Evolutionary conservation across 2,329 filamentous ascomycete species (phyloP), one percentile per base, ranked within the genome.

Genomic region (Fusarium protoensiforme): DNA sequence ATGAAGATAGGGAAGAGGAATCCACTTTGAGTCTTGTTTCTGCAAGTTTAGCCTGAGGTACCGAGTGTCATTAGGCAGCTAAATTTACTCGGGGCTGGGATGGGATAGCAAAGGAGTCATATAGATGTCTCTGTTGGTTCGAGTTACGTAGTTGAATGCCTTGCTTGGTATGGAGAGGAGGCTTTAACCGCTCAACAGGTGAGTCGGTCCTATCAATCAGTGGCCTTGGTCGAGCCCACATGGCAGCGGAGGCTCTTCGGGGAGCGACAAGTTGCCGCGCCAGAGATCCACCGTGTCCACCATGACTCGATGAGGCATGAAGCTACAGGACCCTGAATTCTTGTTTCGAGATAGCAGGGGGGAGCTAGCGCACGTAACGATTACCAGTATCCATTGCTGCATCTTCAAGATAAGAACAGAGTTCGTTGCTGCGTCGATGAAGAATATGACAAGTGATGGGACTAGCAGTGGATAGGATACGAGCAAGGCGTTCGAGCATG

Each of bases 171-270:
- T n/a, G 48, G 29, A 46, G 43, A n/a, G n/a, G n/a, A n/a, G n/a
- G 22, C 43, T 68, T 68, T 57, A 65, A 66, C 61, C 53, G 53
- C 61, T 69, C 62, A 64, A 48, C 56, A 74, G 41, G 20, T 36
- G 67, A 75, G 67, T 74, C 72, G 72, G 72, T 68, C 72, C 72
- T 74, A 74, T 75, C 72, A 62, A 67, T 62, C 53, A 65, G 57
- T 59, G 43, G 65, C 61, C 65, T 64, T 65, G 65, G 62, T 69
- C 62, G 66, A 75, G 56, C 70, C 75, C 75, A 77, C 75, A 76
- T 77, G 72, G 72, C 22, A 69, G 41, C 74, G 75, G 75, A 77
- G 75, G 75, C 75, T 77, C 75, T 77, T 77, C 75, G 75, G 75
- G 69, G 71, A 68, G 65, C 73, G 62, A 61, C 65, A 68, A 65